These are phyloP conservation scores for Boletus patriciae DNA, from an alignment of 768 basidiomycete genomes.

Conservation along the genomic window DNA sequence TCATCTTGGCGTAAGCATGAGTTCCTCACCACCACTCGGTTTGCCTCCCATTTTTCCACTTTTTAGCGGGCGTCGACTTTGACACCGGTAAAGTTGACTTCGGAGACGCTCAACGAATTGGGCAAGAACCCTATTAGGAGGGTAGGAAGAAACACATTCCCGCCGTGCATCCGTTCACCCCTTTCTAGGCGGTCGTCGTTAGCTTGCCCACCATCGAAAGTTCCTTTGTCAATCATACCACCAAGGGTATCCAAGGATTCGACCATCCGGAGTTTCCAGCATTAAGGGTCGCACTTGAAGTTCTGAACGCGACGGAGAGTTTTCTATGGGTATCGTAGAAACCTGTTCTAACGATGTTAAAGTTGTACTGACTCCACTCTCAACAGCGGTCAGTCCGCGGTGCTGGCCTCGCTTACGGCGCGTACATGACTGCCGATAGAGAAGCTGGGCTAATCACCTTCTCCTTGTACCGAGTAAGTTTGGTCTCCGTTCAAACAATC, in stretches of 20 bases:
- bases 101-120: conserved; percentile 68
- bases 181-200: conserved; percentile 71
- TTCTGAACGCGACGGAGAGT: conserved; percentile 91
- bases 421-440: conserved; percentile 67
- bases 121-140: conserved; percentile 73
- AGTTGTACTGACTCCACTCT: conserved; percentile 9
- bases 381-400: conserved; percentile 84
- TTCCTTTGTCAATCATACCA: conserved; percentile 75
- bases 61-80: conserved; percentile 49
- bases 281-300: conserved; percentile 79
- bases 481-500: background rate
- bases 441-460: conserved; percentile 80
- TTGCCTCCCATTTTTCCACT: conserved; percentile 1
- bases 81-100: conserved; percentile 62
- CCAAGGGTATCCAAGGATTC: conserved; percentile 79
- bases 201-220: conserved; percentile 94
- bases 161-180: background rate
- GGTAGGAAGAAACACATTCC: conserved; percentile 40
- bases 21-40: background rate
- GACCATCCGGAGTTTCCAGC: conserved; percentile 81
- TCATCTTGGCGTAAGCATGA: conserved; percentile 54
- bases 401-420: conserved; percentile 93
- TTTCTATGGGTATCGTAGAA: conserved; percentile 76
- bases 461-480: conserved; percentile 71
- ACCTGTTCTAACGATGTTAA: background rate